These are phyloP conservation scores for Nigrospora sphaerica DNA, from an alignment of 2,329 filamentous ascomycete species.

Conservation along the genomic window DNA sequence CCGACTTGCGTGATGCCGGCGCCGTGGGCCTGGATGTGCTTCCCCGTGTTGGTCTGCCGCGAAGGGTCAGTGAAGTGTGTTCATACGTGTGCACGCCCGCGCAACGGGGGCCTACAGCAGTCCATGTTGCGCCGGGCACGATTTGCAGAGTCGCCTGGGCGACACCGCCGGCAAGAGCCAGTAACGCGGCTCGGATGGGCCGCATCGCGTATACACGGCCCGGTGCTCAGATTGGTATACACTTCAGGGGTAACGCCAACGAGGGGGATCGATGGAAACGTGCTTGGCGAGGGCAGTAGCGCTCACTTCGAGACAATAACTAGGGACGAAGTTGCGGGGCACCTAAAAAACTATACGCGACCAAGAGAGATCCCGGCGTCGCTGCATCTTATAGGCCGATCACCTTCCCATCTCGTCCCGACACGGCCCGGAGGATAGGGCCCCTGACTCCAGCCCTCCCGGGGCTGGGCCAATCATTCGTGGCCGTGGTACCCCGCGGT, in stretches of 20 bases:
- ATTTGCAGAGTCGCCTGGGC: conserved; percentile 19
- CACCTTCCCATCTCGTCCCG: background rate
- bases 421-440: background rate
- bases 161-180: conserved; percentile 13
- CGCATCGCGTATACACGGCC: background rate
- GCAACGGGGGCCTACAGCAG: conserved; percentile 10
- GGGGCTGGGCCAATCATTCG: background rate
- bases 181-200: conserved; percentile 5
- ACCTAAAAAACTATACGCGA: no score
- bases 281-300: no score
- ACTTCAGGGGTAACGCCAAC: no score
- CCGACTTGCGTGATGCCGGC: conserved; percentile 54
- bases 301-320: no score
- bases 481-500: background rate
- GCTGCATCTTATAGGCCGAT: no score
- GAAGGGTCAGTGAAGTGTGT: background rate
- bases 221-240: no score
- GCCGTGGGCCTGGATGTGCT: conserved; percentile 6
- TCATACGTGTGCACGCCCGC: background rate
- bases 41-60: conserved; percentile 11
- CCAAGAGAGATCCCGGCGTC: background rate
- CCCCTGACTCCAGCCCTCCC: no score
- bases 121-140: conserved; percentile 20
- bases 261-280: no score
- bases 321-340: no score